Conservation (phyloP, 140 eudicot species). For the Stevia rebaudiana region DNA sequence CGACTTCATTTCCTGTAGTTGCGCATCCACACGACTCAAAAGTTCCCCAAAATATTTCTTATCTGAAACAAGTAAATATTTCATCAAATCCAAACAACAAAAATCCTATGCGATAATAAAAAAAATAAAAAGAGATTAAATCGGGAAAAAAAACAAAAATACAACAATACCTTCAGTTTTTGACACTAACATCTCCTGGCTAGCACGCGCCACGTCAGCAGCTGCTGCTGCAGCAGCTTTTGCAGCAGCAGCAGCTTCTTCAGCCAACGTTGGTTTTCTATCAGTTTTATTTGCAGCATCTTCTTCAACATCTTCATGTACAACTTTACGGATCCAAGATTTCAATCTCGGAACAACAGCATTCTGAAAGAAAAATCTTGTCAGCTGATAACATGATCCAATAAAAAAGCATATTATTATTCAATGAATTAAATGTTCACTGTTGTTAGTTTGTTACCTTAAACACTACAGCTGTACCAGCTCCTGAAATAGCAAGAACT, state of each 20-base stretch:
- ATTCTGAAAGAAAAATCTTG: conserved; percentile 31
- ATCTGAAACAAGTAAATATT: conserved; percentile 44
- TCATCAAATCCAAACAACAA: neutral
- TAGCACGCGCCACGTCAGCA: conserved; percentile 81
- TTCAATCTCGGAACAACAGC: conserved; percentile 73
- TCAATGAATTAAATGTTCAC: neutral
- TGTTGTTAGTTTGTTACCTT: conserved; percentile 53
- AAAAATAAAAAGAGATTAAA: neutral
- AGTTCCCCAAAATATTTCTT: conserved; percentile 76
- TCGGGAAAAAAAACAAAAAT: neutral
- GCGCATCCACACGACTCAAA: conserved; percentile 50
- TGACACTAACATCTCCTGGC: conserved; percentile 69
- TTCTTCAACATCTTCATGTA: conserved; percentile 55
- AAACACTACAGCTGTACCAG: conserved; percentile 80
- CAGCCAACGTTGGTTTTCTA: conserved; percentile 56
- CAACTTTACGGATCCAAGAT: conserved; percentile 93
- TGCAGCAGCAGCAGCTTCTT: conserved; percentile 93
- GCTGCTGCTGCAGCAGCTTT: conserved; percentile 95
- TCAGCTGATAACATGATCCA: neutral
- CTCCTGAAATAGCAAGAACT: conserved; percentile 77
- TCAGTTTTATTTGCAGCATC: conserved; percentile 29
- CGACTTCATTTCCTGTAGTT: conserved; percentile 78
- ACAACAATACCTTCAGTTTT: conserved; percentile 65
- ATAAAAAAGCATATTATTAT: neutral
- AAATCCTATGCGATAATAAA: neutral